Percentiles rank a stretch among this genome's conserved stretches.
Conservation (phyloP, 768 basidiomycete species). For the Mycena galopus region DNA sequence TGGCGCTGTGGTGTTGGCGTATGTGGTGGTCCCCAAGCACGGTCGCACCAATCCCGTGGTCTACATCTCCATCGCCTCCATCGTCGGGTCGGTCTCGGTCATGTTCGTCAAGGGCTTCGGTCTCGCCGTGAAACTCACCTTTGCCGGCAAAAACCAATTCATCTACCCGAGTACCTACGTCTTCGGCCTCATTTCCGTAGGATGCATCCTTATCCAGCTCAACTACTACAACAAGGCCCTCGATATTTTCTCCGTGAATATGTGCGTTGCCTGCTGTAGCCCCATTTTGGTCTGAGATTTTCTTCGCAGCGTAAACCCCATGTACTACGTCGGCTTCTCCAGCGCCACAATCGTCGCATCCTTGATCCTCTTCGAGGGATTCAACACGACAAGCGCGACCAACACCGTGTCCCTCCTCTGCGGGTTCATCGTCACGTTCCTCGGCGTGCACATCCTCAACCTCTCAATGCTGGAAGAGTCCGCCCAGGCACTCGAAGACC, state of each 20-base stretch:
- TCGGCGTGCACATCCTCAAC: constrained; percentile 96
- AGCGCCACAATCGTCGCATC: constrained; percentile 94
- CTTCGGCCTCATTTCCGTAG: constrained; percentile 84
- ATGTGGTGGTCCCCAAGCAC: constrained; percentile 83
- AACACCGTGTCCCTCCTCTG: constrained; percentile 90
- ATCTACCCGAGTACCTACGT: constrained; percentile 96
- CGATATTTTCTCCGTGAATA: constrained; percentile 96
- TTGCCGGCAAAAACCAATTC: constrained; percentile 95
- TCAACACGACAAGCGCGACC: constrained; percentile 87
- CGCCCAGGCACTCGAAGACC: constrained; percentile 81
- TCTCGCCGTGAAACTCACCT: constrained; percentile 93
- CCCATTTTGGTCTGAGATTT: not conserved
- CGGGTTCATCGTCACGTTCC: constrained; percentile 93
- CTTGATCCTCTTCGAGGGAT: constrained; percentile 96
- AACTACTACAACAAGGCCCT: constrained; percentile 99
- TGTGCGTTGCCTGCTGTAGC: constrained; percentile 67
- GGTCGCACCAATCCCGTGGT: constrained; percentile 91
- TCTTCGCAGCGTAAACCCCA: constrained; percentile 86
- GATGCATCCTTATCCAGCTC: constrained; percentile 94
- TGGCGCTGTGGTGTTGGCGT: constrained; percentile 90
- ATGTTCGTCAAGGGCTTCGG: constrained; percentile 99
- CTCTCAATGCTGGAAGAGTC: constrained; percentile 69
- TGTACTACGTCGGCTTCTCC: constrained; percentile 98
- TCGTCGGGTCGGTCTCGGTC: constrained; percentile 96
- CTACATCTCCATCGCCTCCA: constrained; percentile 96